Evolutionary conservation across 345 rosid genomes (phyloP), one percentile per base, ranked within the genome.

Genomic region (Hibiscus trionum): DNA sequence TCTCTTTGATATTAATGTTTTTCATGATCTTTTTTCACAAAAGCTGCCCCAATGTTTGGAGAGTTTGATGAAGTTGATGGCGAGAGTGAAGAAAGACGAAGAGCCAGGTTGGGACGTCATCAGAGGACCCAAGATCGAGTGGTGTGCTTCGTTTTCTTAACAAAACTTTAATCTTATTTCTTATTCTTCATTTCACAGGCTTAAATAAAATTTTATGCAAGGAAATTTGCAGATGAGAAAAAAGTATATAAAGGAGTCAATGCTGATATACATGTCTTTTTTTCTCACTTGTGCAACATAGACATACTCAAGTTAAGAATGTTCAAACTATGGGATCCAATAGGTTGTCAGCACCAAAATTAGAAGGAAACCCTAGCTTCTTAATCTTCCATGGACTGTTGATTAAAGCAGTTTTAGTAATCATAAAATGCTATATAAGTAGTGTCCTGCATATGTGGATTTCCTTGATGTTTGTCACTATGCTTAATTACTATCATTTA

Each of bases 51-150:
- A 61, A 52, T 80, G 57, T 82, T 81, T 77, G 87, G 88, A 85
- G 86, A 86, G 60, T 94, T 92, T 76, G 85, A 88, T 84, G 93
- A 92, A 78, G 80, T 87, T 75, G 85, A 86, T 27, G 98, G 96
- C 56, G 97, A 94, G 84, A 89, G 82, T 55, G 89, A 88, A 77
- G 97, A 92, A 77, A 82, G 97, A 81, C 82, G 92, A 76, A 90
- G 77, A 82, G 92, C 96, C 31, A 88, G 97, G 84, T 79, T 85
- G 84, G 90, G 76, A 71, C 97, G 96, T 79, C 87, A 86, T 59
- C 88, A 80, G 70, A 86, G 92, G 80, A 94, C 97, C 42, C 84
- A 87, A 76, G 85, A 88, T 44, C 88, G 99, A 58, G 78, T 88
- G 85, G 99, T 94, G 63, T 60, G 50, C 60, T 62, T 78, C 29